Evolutionary conservation across 2,329 filamentous ascomycete species (phyloP).

Genomic region (Aureobasidium zeae): DNA sequence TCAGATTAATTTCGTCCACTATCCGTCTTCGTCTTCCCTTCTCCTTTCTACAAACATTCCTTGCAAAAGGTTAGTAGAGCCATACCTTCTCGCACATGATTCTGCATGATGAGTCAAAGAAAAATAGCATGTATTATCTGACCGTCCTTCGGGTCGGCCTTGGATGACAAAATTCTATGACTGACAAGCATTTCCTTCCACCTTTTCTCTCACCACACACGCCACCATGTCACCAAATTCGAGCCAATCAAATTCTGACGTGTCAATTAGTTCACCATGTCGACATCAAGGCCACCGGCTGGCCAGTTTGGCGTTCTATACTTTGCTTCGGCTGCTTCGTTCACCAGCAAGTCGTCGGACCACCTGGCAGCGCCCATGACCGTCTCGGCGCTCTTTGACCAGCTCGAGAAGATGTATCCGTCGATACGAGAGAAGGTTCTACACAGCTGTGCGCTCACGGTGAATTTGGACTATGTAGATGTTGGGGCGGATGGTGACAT

Average conservation of each 20-base stretch:
- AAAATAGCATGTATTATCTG: conserved; percentile 43
- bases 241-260: neutral
- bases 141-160: conserved; percentile 23
- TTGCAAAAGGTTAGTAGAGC: conserved; percentile 12
- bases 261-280: conserved; percentile 25
- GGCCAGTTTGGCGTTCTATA: conserved; percentile 74
- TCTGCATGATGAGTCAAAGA: conserved; percentile 26
- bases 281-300: conserved; percentile 40
- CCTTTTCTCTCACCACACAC: conserved; percentile 5
- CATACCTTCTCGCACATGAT: conserved; percentile 18
- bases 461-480: conserved; percentile 77
- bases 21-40: neutral
- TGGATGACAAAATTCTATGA: conserved; percentile 10
- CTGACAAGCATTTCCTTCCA: neutral
- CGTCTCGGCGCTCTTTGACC: conserved; percentile 53
- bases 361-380: conserved; percentile 56
- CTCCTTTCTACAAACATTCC: neutral
- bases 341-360: conserved; percentile 60
- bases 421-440: conserved; percentile 62
- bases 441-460: conserved; percentile 62
- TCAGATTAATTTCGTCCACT: neutral
- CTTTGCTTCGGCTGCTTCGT: conserved; percentile 66
- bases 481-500: conserved; percentile 42
- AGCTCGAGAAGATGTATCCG: conserved; percentile 58
- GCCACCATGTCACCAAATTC: neutral